These are phyloP conservation scores for Chenopodium formosanum DNA, from an alignment of 148 eudicot genomes.

Conservation along the genomic window DNA sequence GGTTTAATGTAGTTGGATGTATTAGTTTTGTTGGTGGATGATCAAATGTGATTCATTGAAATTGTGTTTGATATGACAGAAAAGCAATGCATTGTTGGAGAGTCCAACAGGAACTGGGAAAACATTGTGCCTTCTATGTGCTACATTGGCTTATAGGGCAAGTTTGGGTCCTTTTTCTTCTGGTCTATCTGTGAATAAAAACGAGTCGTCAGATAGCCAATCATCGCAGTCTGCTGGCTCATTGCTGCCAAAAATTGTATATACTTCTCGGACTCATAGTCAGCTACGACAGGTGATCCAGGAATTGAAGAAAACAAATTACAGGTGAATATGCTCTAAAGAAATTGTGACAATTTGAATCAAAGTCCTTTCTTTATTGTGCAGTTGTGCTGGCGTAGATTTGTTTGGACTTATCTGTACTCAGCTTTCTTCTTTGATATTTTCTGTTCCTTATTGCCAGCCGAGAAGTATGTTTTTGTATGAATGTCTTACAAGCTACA, in stretches of 20 bases:
- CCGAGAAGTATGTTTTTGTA: background rate
- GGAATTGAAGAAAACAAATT: constrained; percentile 81
- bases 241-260: constrained; percentile 62
- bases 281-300: constrained; percentile 90
- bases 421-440: background rate
- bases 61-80: constrained; percentile 42
- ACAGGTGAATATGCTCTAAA: constrained; percentile 53
- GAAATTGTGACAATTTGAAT: background rate
- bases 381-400: background rate
- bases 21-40: background rate
- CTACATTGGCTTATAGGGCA: constrained; percentile 92
- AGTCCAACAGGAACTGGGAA: constrained; percentile 99
- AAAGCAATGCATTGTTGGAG: constrained; percentile 80
- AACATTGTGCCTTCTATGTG: constrained; percentile 94
- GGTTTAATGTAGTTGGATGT: background rate
- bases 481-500: background rate
- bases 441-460: background rate
- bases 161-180: constrained; percentile 76
- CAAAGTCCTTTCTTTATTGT: background rate
- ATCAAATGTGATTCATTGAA: background rate
- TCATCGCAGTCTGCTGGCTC: constrained; percentile 43
- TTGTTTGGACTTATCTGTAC: background rate
- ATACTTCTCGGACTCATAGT: constrained; percentile 96
- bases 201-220: constrained; percentile 34
- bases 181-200: constrained; percentile 30